phyloP scores from a whole-genome alignment of 805 yeast species.

The Saccharomycopsis fodiens region DNA sequence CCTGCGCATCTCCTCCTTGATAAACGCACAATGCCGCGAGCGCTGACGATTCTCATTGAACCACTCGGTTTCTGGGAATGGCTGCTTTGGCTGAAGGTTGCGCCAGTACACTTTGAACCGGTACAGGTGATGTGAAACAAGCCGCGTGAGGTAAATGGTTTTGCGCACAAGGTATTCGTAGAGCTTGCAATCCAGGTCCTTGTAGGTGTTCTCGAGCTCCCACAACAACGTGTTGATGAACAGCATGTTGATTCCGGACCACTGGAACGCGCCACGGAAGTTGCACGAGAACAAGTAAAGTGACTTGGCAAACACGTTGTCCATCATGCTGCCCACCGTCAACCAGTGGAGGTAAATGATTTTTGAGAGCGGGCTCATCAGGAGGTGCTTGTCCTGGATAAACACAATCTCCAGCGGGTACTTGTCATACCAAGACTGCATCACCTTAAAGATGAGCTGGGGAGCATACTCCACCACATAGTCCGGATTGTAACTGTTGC shows the following conservation, averaged over 20 bases:
- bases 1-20: constrained; percentile 4
- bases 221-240: constrained; percentile 10
- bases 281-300: constrained; percentile 13
- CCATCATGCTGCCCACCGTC: constrained; percentile 11
- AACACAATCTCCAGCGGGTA: constrained; percentile 8
- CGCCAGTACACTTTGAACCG: constrained; percentile 5
- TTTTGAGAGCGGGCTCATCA: constrained; percentile 9
- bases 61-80: constrained; percentile 8
- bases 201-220: background rate
- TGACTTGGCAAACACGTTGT: constrained; percentile 17
- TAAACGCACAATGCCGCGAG: constrained; percentile 9
- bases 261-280: constrained; percentile 13
- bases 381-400: constrained; percentile 4
- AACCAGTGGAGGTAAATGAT: constrained; percentile 17
- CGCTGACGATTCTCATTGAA: constrained; percentile 2
- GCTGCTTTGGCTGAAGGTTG: background rate
- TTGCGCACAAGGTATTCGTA: constrained; percentile 5
- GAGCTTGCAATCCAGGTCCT: background rate
- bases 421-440: constrained; percentile 7
- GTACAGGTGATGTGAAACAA: constrained; percentile 5
- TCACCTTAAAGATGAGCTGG: background rate
- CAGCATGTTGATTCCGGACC: constrained; percentile 8
- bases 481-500: constrained; percentile 2
- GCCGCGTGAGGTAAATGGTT: constrained; percentile 6
- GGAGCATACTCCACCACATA: constrained; percentile 10